A percentile compares a stretch with the other conserved stretches of the same genome.
Evolutionary conservation across 2,329 filamentous ascomycete genomes (phyloP).

Genomic region (Fusarium duplospermum): DNA sequence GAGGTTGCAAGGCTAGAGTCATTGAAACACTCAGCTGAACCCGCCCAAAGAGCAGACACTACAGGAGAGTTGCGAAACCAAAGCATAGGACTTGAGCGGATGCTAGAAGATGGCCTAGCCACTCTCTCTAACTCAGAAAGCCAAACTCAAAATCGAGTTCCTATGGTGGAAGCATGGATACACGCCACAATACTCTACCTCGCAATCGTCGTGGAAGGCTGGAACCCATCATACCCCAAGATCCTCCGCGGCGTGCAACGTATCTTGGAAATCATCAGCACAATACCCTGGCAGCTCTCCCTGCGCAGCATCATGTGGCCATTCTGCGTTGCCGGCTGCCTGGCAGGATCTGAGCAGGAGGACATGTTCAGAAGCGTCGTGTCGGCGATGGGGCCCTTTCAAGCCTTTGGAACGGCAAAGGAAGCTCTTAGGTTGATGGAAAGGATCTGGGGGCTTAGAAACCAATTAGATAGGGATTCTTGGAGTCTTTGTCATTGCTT

Average conservation of each 20-base stretch:
- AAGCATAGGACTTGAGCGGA: neutral
- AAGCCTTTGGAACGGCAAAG: neutral
- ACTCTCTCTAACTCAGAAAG: neutral
- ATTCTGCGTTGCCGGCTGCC: neutral
- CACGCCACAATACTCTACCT: neutral
- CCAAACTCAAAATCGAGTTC: neutral
- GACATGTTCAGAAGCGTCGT: neutral
- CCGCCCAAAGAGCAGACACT: neutral
- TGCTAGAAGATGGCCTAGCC: neutral
- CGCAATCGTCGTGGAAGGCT: neutral
- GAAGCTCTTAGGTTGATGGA: neutral
- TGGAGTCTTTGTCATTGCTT: slow-evolving; percentile 1
- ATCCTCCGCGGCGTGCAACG: neutral
- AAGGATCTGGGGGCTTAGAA: neutral
- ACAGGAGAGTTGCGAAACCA: neutral
- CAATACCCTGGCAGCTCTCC: neutral
- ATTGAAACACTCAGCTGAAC: neutral
- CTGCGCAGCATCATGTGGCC: neutral
- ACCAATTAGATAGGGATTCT: neutral
- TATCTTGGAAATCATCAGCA: neutral
- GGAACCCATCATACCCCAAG: neutral
- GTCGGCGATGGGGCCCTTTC: neutral
- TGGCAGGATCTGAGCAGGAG: neutral
- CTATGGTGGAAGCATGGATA: neutral
- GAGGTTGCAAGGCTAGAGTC: neutral